Base-by-base conservation (phyloP, 2,329 filamentous ascomycete species). In the Neoscytalidium dimidiatum region DNA sequence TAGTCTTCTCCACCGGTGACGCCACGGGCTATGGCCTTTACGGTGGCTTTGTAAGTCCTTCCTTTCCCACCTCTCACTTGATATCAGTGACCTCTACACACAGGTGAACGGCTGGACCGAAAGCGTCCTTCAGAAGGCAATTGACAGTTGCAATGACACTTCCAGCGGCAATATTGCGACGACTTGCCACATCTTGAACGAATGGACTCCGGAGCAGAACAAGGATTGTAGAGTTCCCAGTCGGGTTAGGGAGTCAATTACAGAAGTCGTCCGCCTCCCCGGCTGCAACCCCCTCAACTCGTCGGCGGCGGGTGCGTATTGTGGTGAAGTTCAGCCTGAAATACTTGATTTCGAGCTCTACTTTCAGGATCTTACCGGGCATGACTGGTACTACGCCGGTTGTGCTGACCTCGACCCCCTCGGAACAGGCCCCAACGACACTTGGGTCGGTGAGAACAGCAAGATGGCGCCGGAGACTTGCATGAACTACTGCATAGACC, bases 11-110 rank as follows among this genome's bases (percentile, higher is more conserved):
- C 68, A 88, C 87, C 71, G 90, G 90, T 48, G 90, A 93, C 64
- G 79, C 83, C n/a, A 91, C 90, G 13, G 90, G 90, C 64, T 92
- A 86, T 79, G 86, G 86, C n/a, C 84, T 84, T 66, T 90, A 92
- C 76, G 89, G 83, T 52, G 90, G 92, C 76, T 92, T 93, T 78
- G 62, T 81, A 43, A 57, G 53, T 31, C 3, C 2, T 17, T 21
- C 3, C 2, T 3, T 19, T 26, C 11, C 35, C 23, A 8, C 23
- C 1, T 17, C 31, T 62, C 29, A 43, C 23, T 23, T 23, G 17
- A 13, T 46, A 35, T 1, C 14, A 26, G 81, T 85, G 67, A 75
- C 80, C 35, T 82, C 84, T 53, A 33, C 23, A 7, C 19, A 21
- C 28, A 52, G 49, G 11, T 60, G 38, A 60, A 48, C 5, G 56